Evolutionary conservation across 208 protist species (phyloP).

Genomic region (Acanthamoeba castellanii): DNA sequence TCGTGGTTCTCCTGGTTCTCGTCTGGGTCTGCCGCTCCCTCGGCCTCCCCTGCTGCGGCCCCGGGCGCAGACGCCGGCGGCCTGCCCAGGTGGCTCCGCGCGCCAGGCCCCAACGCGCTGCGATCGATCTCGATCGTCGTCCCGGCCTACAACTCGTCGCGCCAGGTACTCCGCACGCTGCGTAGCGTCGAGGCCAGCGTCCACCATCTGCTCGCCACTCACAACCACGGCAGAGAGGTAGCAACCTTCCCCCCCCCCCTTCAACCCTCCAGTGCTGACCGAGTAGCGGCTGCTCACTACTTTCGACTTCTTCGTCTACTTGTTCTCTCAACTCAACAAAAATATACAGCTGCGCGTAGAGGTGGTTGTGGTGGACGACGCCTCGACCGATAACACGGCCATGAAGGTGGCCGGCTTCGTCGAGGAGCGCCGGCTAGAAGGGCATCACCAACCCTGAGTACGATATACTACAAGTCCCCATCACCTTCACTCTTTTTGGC

Average conservation of each 20-base stretch:
- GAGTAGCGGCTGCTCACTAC: no score
- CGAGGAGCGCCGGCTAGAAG: not conserved
- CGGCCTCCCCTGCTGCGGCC: not conserved
- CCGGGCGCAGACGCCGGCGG: not conserved
- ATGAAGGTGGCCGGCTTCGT: slow-evolving; percentile 49
- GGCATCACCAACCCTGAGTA: not conserved
- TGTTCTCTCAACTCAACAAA: no score
- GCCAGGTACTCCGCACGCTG: slow-evolving; percentile 1
- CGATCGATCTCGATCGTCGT: not conserved
- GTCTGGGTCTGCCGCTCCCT: not conserved
- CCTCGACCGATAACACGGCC: slow-evolving; percentile 21
- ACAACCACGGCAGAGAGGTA: not conserved
- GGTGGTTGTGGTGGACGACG: slow-evolving; percentile 37
- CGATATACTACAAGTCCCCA: not conserved
- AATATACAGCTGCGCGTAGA: not conserved
- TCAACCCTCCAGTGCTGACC: no score
- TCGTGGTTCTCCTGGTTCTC: not conserved
- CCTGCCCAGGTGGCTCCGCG: not conserved
- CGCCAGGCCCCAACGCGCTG: not conserved
- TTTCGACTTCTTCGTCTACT: no score
- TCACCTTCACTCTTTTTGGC: not conserved
- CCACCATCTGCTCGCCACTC: not conserved
- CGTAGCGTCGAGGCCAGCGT: slow-evolving; percentile 31
- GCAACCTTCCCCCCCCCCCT: no score
- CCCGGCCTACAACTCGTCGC: slow-evolving; percentile 39